phyloP scores from a whole-genome alignment of 306 rosid genomes.

The Ochetophila trinervis region DNA sequence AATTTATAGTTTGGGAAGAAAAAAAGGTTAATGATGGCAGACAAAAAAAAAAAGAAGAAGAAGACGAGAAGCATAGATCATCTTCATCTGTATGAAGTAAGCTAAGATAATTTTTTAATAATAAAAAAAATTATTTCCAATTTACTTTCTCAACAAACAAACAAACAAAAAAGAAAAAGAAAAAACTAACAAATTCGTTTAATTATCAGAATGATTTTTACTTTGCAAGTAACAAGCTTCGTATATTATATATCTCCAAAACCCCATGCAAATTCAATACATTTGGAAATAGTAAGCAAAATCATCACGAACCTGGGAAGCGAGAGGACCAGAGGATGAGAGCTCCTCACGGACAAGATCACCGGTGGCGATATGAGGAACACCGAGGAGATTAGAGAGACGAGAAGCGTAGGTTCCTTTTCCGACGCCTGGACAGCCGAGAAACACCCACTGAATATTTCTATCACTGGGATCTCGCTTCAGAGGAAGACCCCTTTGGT shows the following conservation, averaged over 20 bases:
- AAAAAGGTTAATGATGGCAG: neutral
- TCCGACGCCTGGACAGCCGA: conserved; percentile 58
- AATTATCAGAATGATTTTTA: too few relatives aligned
- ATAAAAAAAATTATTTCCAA: too few relatives aligned
- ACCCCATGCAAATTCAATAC: too few relatives aligned
- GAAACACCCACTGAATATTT: conserved; percentile 46
- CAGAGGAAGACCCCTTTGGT: conserved; percentile 20
- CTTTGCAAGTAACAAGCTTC: too few relatives aligned
- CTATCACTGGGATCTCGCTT: conserved; percentile 17
- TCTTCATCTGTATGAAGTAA: neutral
- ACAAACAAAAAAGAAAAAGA: too few relatives aligned
- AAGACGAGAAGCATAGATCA: neutral
- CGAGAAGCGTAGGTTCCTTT: conserved; percentile 54
- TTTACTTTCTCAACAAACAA: too few relatives aligned
- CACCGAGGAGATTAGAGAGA: conserved; percentile 41
- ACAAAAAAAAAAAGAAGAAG: neutral
- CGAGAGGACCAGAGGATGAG: conserved; percentile 40
- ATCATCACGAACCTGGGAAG: conserved; percentile 33
- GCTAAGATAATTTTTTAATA: too few relatives aligned
- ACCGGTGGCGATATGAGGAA: conserved; percentile 54
- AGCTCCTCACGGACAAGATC: conserved; percentile 60
- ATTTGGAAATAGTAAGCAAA: neutral
- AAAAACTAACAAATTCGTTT: too few relatives aligned
- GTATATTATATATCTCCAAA: too few relatives aligned
- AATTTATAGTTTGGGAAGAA: neutral